Evolutionary conservation across 2,329 filamentous ascomycete species (phyloP).

Genomic region (Paramyrothecium sp.): DNA sequence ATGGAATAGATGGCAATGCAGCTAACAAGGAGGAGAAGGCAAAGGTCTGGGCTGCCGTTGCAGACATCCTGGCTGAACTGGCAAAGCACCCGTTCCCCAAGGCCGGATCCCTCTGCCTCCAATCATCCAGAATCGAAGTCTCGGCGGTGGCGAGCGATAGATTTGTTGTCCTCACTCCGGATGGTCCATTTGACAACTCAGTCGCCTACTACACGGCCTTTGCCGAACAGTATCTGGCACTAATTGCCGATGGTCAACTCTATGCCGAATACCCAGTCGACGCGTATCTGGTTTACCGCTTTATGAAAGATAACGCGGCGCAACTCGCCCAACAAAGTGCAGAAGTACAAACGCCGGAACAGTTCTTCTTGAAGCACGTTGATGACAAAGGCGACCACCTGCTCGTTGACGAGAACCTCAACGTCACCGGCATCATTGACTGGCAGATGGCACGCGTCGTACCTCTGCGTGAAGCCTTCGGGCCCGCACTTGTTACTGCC

Average conservation of each 20-base stretch:
- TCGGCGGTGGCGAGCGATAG: not conserved
- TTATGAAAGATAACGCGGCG: not conserved
- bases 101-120: not conserved
- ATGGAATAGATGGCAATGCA: too few species aligned
- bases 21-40: too few species aligned
- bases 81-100: not conserved
- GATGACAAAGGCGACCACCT: too few species aligned
- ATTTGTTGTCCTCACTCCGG: not conserved
- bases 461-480: not conserved
- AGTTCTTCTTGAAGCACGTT: too few species aligned
- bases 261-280: not conserved
- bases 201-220: not conserved
- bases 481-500: too few species aligned
- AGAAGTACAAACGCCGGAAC: too few species aligned
- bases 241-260: not conserved
- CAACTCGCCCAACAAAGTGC: not conserved
- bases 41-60: conserved; percentile 6
- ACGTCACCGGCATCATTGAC: not conserved
- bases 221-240: not conserved
- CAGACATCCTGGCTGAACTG: conserved; percentile 4
- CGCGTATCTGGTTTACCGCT: not conserved
- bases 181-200: not conserved
- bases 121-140: not conserved
- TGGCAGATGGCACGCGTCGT: not conserved
- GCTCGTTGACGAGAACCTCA: not conserved